These are phyloP conservation scores for Nemania serpens DNA, from an alignment of 2,329 filamentous ascomycete species.

Conservation along the genomic window DNA sequence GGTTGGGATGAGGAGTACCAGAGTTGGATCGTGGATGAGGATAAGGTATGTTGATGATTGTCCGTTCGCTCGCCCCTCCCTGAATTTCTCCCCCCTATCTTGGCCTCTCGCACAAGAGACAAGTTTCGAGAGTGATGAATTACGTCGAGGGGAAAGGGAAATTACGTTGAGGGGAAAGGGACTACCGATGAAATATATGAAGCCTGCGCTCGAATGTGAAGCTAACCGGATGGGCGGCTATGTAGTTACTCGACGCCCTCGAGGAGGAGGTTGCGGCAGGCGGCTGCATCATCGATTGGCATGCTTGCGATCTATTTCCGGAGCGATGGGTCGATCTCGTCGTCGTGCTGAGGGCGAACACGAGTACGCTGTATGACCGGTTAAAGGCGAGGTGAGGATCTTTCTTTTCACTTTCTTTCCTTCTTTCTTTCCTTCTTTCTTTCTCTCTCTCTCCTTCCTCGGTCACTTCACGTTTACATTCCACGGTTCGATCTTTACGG, in stretches of 20 bases:
- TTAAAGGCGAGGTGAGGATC: slow-evolving; percentile 67
- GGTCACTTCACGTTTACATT: neutral
- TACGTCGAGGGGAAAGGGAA: neutral
- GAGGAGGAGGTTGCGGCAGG: slow-evolving; percentile 79
- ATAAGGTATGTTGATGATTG: slow-evolving; percentile 67
- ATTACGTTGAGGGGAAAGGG: too few species aligned
- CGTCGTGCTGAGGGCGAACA: slow-evolving; percentile 84
- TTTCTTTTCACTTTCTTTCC: neutral
- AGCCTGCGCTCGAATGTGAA: slow-evolving; percentile 7
- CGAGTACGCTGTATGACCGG: slow-evolving; percentile 81
- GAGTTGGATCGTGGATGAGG: slow-evolving; percentile 94
- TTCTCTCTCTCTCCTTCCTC: neutral
- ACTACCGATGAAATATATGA: neutral
- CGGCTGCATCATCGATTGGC: slow-evolving; percentile 95
- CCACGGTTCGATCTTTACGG: neutral
- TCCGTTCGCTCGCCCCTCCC: neutral
- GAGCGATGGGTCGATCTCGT: slow-evolving; percentile 94
- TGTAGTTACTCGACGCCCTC: slow-evolving; percentile 81
- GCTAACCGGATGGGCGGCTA: slow-evolving; percentile 29
- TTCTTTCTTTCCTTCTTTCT: neutral
- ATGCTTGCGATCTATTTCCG: slow-evolving; percentile 94
- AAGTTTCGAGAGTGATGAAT: too few species aligned
- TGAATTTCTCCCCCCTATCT: neutral
- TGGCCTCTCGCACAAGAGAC: neutral
- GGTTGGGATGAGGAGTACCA: slow-evolving; percentile 84